Base-by-base conservation (phyloP, 1,284 basidiomycete genomes). In the Vanrija pseudolonga region DNA sequence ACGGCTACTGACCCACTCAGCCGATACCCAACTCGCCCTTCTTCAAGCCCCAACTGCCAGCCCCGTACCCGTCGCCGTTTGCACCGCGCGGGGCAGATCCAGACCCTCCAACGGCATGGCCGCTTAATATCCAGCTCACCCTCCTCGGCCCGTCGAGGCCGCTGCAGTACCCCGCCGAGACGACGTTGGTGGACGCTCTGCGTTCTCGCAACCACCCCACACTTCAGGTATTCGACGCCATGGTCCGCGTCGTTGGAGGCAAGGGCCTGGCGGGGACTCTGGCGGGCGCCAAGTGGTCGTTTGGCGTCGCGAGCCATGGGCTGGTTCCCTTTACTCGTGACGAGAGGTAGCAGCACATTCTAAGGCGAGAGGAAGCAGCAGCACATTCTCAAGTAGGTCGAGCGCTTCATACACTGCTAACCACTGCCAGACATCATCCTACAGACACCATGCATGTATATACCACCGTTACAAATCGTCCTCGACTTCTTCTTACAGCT, bases 1-100 rank as follows among this genome's bases (percentile, higher is more conserved):
- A 7, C 19, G 4, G 12, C 18, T 28, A 32, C 45, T 47, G 12
- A 47, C 39, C 17, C 26, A 6, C 4, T 6, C 32, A 56, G 47
- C 46, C 50, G 2, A 28, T 50, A 14, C 37, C 58, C 12, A 40
- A 51, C 45, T 46, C 59, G 26, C 55, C 55, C 6, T 67, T 67
- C 51, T 74, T 60, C 61, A 60, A 64, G 7, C 53, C 72, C 1
- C 71, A 75, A 50, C 60, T 77, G 1, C 69, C 72, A 5, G 32
- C 59, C 4, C 74, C 74, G 6, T 76, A 67, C 37, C 74, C 75
- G 0, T 45, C 57, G 0, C 68, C 68, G 12, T 73, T 64, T 56
- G 4, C 37, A 37, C 11, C 11, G 9, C 41, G 28, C 19, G 22
- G 37, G 23, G 43, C 50, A 12, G 38, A 51, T 26, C 32, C 42